These are phyloP conservation scores for Venturia pyrina DNA, from an alignment of 2,329 filamentous ascomycete genomes.

Conservation along the genomic window DNA sequence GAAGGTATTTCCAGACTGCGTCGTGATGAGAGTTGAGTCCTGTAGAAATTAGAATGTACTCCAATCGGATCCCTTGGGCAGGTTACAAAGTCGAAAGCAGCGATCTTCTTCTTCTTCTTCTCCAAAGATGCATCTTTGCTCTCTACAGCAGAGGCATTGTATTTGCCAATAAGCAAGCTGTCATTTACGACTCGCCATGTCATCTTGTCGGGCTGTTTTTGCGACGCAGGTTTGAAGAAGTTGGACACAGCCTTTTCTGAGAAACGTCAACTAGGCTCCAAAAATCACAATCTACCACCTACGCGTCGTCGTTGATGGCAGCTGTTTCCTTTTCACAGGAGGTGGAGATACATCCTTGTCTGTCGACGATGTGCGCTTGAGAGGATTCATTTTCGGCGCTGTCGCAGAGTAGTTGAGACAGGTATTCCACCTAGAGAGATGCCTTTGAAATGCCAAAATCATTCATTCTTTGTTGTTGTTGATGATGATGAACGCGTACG, in stretches of 20 bases:
- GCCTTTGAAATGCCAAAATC: neutral
- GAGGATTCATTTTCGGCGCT: constrained; percentile 1
- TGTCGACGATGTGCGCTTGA: constrained; percentile 4
- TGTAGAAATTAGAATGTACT: constrained; percentile 22
- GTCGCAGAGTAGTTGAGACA: neutral
- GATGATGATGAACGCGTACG: neutral
- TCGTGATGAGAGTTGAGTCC: constrained; percentile 81
- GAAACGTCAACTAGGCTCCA: neutral
- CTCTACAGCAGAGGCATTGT: constrained; percentile 35
- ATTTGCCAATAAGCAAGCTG: constrained; percentile 68
- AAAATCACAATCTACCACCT: neutral
- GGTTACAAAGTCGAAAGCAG: constrained; percentile 43
- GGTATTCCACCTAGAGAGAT: neutral
- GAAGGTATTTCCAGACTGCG: constrained; percentile 73
- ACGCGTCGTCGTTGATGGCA: constrained; percentile 2
- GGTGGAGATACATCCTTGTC: constrained; percentile 8
- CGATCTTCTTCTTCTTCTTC: constrained; percentile 49
- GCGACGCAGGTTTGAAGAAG: constrained; percentile 80
- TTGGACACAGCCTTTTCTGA: constrained; percentile 61
- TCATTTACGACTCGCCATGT: constrained; percentile 58
- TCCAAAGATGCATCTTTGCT: constrained; percentile 13
- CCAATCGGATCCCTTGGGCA: neutral
- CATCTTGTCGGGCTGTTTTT: constrained; percentile 70
- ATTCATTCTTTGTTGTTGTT: constrained; percentile 2
- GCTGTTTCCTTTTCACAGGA: constrained; percentile 5